Base-by-base conservation (phyloP, 345 rosid species). In the Brassica cretica region DNA sequence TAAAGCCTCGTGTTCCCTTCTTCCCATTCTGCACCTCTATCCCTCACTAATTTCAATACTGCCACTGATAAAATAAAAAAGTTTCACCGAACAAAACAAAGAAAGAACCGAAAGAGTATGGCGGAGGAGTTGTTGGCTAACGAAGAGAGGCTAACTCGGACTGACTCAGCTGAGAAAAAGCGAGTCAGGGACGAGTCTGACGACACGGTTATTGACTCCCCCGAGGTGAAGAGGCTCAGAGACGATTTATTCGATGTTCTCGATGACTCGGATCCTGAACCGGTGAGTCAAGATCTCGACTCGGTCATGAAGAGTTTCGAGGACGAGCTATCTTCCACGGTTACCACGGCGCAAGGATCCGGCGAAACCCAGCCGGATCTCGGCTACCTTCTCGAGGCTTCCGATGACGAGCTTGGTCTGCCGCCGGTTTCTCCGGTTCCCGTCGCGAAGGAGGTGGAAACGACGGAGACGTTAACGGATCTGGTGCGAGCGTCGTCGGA, bases 381-480 rank as follows among this genome's bases (percentile, higher is more conserved):
- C n/a, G 97, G 97, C 0, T 92, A 86, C 75, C 92, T 92, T 24
- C 72, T 89, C 1, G 94, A 90, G 19, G 97, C 97, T 16, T 92
- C 98, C 18, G 97, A 89, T 61, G 94, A 94, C 32, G 96, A 94
- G 82, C 89, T 94, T 5, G 96, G 97, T 7, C 77, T 94, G 64
- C 96, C 94, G 29, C 73, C 77, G 3, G 80, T 73, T 37, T 86
- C 84, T 62, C 68, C 72, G 78, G 1, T 53, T 16, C 49, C 79
- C 0, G 6, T 74, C 19, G 79, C 39, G 7, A 85, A 77, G 6
- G 78, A 80, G 84, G 86, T 82, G 53, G 66, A 55, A 8, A 74
- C 80, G 30, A 9, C 15, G 32, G 88, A 74, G 37, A 72, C 76
- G 12, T 68, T 67, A 8, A 75, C 59, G 30, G 88, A 79, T 60